A percentile compares a stretch with the other conserved stretches of the same genome.
Conservation (phyloP, 768 basidiomycete species). For the Rhizopogon vinicolor region DNA sequence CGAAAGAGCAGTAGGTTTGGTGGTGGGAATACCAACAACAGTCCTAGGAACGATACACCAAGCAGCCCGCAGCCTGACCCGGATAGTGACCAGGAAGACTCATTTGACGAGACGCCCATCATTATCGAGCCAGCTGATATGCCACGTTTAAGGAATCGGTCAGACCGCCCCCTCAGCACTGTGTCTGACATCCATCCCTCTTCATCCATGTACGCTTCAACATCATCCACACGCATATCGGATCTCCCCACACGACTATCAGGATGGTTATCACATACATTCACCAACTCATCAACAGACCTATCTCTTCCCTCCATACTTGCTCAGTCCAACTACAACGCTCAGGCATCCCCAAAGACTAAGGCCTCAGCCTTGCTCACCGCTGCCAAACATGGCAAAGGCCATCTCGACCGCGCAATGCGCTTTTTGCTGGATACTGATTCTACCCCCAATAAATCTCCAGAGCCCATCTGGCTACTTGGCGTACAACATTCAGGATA, state of each 20-base stretch:
- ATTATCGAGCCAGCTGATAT: conserved; percentile 60
- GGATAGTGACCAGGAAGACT: conserved; percentile 29
- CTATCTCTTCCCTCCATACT: conserved; percentile 62
- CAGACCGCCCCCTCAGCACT: conserved; percentile 50
- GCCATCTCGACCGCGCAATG: conserved; percentile 78
- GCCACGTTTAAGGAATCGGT: conserved; percentile 50
- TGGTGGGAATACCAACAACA: conserved; percentile 9
- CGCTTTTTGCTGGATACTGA: conserved; percentile 90
- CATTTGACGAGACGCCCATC: conserved; percentile 51
- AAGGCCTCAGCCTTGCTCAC: conserved; percentile 53
- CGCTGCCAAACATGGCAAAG: conserved; percentile 70
- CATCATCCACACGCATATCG: conserved; percentile 48
- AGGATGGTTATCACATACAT: conserved; percentile 79
- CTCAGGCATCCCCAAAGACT: conserved; percentile 33
- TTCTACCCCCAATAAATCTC: conserved; percentile 75
- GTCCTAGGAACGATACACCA: conserved; percentile 16
- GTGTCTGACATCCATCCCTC: conserved; percentile 39
- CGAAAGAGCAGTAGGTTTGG: conserved; percentile 34
- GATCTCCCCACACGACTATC: conserved; percentile 75
- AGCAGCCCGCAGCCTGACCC: conserved; percentile 9
- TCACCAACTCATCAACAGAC: conserved; percentile 68
- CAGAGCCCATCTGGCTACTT: conserved; percentile 85
- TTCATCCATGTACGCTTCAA: conserved; percentile 41
- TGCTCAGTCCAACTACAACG: conserved; percentile 35
- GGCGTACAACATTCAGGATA: conserved; percentile 80